Evolutionary conservation across 2,329 filamentous ascomycete species (phyloP), one percentile per base, ranked within the genome.

Genomic region (Arthrobotrys entomopaga): DNA sequence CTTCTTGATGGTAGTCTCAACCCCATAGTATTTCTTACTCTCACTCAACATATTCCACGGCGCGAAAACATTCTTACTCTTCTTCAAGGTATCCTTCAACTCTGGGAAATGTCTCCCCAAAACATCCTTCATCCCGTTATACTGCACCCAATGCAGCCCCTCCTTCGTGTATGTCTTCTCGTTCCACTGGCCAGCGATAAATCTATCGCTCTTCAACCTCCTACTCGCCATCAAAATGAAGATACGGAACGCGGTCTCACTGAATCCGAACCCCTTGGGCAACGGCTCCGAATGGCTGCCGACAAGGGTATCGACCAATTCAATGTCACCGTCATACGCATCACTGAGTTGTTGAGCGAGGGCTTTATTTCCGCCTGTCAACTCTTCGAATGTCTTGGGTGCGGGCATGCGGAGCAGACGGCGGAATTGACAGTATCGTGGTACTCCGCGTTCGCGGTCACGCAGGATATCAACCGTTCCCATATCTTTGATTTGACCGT

Each of bases 401-500:
- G 80, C 79, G 0, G 77, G 54, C 76, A 84, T 79, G 34, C 80
- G 83, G 29, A 85, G 80, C 5, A 84, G 78, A 0, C 82, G 81
- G 0, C 84, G 82, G 79, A 85, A 85, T 34, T 80, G 76, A 77
- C 81, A 82, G 79, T 85, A 84, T 0, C 83, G 80, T 0, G 83
- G 83, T 2, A 84, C 82, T 20, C 83, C 83, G 15, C 84, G 81
- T 77, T 85, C 83, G 24, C 83, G 81, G 73, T 85, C 83, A 1
- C 83, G 81, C 0, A 85, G 79, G 63, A 85, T 82, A 69, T 85
- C 83, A 19, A 85, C 80, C 5, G 83, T 84, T 16, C 81, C 83
- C 71, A 85, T 77, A 75, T 85, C 83, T 8, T 81, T 79, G 20
- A 80, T 80, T 7, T 80, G 78, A 19, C 82, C 82, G 59, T 85